Conservation (phyloP, 495 filamentous ascomycete species). For the Penicillium alfredii region DNA sequence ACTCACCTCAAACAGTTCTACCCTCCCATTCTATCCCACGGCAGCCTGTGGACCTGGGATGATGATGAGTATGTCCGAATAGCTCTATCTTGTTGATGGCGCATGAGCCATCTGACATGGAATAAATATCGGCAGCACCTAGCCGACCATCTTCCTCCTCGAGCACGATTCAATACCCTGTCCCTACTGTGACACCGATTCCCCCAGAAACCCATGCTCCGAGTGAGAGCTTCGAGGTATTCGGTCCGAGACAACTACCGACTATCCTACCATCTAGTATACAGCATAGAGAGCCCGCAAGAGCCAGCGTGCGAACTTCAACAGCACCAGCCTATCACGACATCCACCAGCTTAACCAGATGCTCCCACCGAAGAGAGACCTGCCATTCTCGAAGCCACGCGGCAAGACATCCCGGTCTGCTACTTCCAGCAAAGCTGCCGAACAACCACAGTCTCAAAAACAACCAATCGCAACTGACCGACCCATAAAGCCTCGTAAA, state of each 20-base stretch:
- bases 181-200: too few relatives aligned
- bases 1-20: conserved; percentile 10
- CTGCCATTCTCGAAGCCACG: conserved; percentile 36
- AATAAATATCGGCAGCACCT: background rate
- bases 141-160: conserved; percentile 8
- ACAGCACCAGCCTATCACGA: conserved; percentile 20
- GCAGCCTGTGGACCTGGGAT: conserved; percentile 3
- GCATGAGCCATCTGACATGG: background rate
- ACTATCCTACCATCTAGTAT: too few relatives aligned
- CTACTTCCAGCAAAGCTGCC: too few relatives aligned
- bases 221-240: too few relatives aligned
- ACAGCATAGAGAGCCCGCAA: too few relatives aligned
- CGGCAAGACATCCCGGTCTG: conserved; percentile 16
- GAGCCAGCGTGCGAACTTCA: conserved; percentile 11
- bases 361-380: conserved; percentile 41
- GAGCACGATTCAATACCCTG: conserved; percentile 4
- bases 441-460: conserved; percentile 1
- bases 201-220: too few relatives aligned
- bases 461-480: background rate
- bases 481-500: too few relatives aligned
- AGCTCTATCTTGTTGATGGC: background rate
- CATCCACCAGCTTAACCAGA: conserved; percentile 26
- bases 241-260: too few relatives aligned
- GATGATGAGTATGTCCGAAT: conserved; percentile 8
- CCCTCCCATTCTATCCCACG: conserved; percentile 3